Conservation (phyloP, 163 green algal genomes). For the Trebouxia gelatinosa region DNA sequence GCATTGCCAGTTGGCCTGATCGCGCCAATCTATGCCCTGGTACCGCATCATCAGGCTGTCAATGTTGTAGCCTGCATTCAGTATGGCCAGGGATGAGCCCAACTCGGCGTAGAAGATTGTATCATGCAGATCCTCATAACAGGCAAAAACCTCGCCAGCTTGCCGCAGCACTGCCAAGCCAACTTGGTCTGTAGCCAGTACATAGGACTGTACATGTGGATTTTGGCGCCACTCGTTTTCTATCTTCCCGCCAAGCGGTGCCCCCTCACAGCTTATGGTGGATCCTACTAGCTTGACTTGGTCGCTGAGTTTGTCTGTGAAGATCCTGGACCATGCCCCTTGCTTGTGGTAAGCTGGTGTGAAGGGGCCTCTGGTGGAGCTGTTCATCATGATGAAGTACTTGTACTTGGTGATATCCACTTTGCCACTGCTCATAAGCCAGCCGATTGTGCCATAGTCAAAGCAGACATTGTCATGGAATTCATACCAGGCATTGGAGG, state of each 20-base stretch:
- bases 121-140: conserved; percentile 45
- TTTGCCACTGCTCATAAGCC: conserved; percentile 41
- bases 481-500: conserved; percentile 53
- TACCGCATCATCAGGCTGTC: conserved; percentile 66
- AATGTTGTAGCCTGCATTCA: conserved; percentile 60
- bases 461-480: conserved; percentile 61
- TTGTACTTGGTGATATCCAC: conserved; percentile 41
- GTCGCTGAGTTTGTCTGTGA: conserved; percentile 34
- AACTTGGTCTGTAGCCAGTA: conserved; percentile 45
- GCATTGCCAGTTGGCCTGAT: conserved; percentile 38
- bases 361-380: conserved; percentile 47
- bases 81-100: conserved; percentile 48
- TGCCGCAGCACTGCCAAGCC: conserved; percentile 26
- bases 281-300: conserved; percentile 57
- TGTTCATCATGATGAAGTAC: conserved; percentile 56
- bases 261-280: conserved; percentile 56
- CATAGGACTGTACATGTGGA: conserved; percentile 53
- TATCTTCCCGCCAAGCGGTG: neutral
- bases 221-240: conserved; percentile 36
- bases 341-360: conserved; percentile 37
- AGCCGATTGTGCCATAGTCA: conserved; percentile 70
- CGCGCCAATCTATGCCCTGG: conserved; percentile 43
- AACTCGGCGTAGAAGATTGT: conserved; percentile 58
- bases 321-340: conserved; percentile 31
- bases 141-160: conserved; percentile 42